Evolutionary conservation across 306 rosid genomes (phyloP).

Genomic region (Medicago arabica): DNA sequence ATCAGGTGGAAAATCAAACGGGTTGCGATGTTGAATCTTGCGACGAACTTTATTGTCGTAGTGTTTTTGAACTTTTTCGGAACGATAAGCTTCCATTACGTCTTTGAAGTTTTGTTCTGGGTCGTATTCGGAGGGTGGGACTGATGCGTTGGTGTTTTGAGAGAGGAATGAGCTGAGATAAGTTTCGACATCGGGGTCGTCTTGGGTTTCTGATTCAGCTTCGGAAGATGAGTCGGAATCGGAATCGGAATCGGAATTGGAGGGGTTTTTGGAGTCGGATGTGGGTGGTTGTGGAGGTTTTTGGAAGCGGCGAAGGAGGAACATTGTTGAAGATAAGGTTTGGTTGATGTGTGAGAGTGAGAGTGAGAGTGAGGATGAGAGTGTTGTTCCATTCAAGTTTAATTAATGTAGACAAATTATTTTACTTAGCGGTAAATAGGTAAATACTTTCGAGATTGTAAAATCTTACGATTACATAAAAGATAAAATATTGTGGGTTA

Average conservation of each 20-base stretch:
- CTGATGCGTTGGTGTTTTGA: background rate
- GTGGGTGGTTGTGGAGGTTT: background rate
- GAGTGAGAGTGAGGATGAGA: too few relatives aligned
- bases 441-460: too few relatives aligned
- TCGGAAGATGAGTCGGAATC: conserved; percentile 35
- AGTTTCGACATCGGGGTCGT: background rate
- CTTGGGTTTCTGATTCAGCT: conserved; percentile 4
- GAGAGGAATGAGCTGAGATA: background rate
- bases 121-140: background rate
- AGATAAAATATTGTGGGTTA: too few relatives aligned
- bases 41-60: conserved; percentile 40
- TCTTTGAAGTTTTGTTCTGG: conserved; percentile 28
- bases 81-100: conserved; percentile 26
- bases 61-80: background rate
- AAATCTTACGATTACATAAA: too few relatives aligned
- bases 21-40: conserved; percentile 21
- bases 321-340: conserved; percentile 14
- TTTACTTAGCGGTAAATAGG: too few relatives aligned
- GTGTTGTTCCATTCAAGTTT: too few relatives aligned
- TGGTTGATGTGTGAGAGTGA: background rate
- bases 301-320: background rate
- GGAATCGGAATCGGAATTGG: too few relatives aligned
- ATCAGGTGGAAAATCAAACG: conserved; percentile 73
- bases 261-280: background rate
- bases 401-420: too few relatives aligned